phyloP scores from a whole-genome alignment of 116 monocot genomes.

The Zostera marina region DNA sequence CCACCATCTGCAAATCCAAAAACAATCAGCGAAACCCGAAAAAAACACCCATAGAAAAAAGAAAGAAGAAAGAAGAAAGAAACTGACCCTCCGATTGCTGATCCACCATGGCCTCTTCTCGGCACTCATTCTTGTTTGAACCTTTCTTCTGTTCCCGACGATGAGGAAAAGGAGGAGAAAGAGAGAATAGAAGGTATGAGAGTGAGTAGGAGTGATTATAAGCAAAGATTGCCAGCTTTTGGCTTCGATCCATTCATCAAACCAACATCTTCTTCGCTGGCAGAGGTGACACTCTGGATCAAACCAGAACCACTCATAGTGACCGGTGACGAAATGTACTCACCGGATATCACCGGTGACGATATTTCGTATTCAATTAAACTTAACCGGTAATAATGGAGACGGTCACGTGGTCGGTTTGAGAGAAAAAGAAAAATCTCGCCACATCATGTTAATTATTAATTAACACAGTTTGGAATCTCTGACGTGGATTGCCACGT shows the following conservation, averaged over 20 bases:
- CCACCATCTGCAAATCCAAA: conserved; percentile 27
- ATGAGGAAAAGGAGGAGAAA: background rate
- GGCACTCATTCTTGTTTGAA: background rate
- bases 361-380: too few relatives aligned
- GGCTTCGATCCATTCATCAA: background rate
- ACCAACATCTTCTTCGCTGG: conserved; percentile 1
- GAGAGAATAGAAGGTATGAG: background rate
- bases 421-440: too few relatives aligned
- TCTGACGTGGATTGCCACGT: too few relatives aligned
- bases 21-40: background rate
- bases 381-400: too few relatives aligned
- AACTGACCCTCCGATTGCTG: background rate
- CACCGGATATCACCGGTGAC: too few relatives aligned
- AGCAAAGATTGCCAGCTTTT: background rate
- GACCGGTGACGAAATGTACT: too few relatives aligned
- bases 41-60: background rate
- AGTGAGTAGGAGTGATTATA: background rate
- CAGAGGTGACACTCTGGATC: background rate
- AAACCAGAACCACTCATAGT: too few relatives aligned
- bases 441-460: too few relatives aligned
- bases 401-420: too few relatives aligned
- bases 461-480: too few relatives aligned
- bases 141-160: background rate
- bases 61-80: background rate
- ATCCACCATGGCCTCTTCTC: conserved; percentile 6